phyloP scores from a whole-genome alignment of 1,284 basidiomycete genomes.

The Mrakiaceae sp. region DNA sequence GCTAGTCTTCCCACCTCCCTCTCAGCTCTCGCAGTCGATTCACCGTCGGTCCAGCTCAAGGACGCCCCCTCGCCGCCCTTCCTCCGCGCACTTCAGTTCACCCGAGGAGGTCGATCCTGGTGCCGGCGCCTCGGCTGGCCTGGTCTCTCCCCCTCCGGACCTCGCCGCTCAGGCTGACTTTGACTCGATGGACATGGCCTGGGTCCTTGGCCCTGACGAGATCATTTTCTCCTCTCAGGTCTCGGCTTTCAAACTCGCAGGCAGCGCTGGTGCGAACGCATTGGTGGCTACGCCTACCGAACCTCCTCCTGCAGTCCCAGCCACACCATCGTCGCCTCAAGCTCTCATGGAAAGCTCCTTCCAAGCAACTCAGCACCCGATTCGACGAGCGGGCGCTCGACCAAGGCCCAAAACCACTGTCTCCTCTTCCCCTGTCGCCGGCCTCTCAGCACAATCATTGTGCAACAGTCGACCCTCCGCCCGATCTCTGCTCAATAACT shows the following conservation, averaged over 20 bases:
- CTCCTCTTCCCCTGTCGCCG: neutral
- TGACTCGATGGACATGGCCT: slow-evolving; percentile 19
- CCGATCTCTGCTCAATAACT: neutral
- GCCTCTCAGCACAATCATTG: neutral
- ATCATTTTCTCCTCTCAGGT: no score
- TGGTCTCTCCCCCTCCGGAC: neutral
- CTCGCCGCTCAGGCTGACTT: slow-evolving; percentile 29
- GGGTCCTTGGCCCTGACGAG: slow-evolving; percentile 5
- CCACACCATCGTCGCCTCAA: neutral
- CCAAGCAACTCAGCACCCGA: neutral
- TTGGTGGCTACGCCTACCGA: neutral
- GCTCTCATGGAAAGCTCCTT: neutral
- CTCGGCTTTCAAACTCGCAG: neutral
- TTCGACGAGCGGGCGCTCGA: neutral
- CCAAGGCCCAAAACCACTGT: slow-evolving; percentile 1
- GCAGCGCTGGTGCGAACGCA: neutral
- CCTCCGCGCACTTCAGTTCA: neutral
- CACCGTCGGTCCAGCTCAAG: no score
- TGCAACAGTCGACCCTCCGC: neutral
- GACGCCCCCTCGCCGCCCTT: no score
- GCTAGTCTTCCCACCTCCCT: no score
- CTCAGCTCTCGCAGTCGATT: no score
- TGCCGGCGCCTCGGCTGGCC: neutral
- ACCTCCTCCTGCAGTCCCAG: neutral
- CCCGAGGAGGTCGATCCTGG: neutral